A percentile compares a stretch with the other conserved stretches of the same genome.
Conservation (phyloP, 169 alveolate species). For the Blepharisma undulans region DNA sequence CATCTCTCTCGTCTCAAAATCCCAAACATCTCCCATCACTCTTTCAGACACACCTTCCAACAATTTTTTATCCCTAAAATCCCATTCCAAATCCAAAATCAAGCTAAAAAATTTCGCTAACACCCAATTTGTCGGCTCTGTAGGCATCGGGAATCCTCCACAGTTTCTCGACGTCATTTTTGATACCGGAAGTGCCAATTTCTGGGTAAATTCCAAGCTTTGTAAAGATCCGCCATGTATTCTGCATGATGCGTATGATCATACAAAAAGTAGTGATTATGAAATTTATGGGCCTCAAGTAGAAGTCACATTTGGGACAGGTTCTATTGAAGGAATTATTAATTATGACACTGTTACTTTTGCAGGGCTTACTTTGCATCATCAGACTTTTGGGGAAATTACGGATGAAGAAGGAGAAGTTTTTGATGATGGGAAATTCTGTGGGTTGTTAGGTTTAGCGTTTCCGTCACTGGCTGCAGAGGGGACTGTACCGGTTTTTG, state of each 20-base stretch:
- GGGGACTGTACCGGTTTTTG: conserved; percentile 56
- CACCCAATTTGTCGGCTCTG: conserved; percentile 26
- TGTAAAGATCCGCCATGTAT: conserved; percentile 47
- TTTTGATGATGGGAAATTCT: conserved; percentile 55
- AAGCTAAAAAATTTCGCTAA: neutral
- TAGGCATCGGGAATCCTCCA: conserved; percentile 43
- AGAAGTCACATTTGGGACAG: conserved; percentile 63
- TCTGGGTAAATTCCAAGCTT: conserved; percentile 48
- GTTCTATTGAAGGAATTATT: conserved; percentile 51
- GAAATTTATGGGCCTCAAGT: conserved; percentile 39
- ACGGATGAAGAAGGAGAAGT: conserved; percentile 56
- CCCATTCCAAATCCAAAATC: neutral
- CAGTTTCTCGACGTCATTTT: conserved; percentile 46
- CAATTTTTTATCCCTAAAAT: neutral
- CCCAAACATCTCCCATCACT: neutral
- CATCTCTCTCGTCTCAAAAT: neutral
- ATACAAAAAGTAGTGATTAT: conserved; percentile 30
- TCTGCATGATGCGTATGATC: conserved; percentile 31
- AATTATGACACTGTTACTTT: conserved; percentile 47
- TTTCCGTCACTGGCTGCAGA: conserved; percentile 50
- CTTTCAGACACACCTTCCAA: neutral
- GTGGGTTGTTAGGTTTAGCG: conserved; percentile 65
- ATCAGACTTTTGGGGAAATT: conserved; percentile 59
- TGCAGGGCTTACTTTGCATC: conserved; percentile 46
- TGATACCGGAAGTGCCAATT: conserved; percentile 65